Base-by-base conservation (phyloP, 768 basidiomycete genomes). In the Boletellus emodensis region DNA sequence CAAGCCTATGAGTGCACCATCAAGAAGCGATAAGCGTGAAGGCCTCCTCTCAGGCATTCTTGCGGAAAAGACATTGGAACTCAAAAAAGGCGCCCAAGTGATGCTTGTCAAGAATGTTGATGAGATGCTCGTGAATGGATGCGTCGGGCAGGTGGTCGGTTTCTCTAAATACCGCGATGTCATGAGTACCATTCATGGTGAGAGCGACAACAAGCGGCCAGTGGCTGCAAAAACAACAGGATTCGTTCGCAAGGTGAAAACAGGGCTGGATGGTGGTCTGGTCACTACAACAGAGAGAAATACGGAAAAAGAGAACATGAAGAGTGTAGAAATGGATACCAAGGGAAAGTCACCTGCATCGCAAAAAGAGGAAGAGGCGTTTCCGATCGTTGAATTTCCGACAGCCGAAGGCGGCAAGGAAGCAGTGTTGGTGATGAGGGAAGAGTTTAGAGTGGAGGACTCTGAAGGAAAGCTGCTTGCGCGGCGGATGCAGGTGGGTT, bases 91-190 rank as follows among this genome's bases (percentile, higher is more conserved):
- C 34, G 79, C 82, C 10, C 86, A 87, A 57, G 77, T 79, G 9
- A 85, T 85, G 83, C 71, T 87, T 26, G 75, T 87, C 64, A 86
- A 86, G 72, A 88, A 88, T 57, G 70, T 81, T 40, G 82, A 78
- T 34, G 68, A 62, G 26, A 58, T 73, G 33, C 75, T 87, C n/a
- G 85, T 86, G 43, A 88, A 88, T 59, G 85, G 85, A 1, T 79
- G 77, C 35, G 79, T 86, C 46, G 85, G 85, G 0, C 70, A 68
- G 18, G 78, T 88, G 3, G 63, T 84, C 17, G 80, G 78, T 1
- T 88, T 87, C 62, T 68, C 57, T 37, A 54, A 44, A 24, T 59
- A 69, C 30, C 51, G 56, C 3, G 56, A 61, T 18, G 59, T 65
- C 17, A 54, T 57, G 52, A 26, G 15, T 17, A 18, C 20, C 15